These are phyloP conservation scores for Vaccinium myrtillus DNA, from an alignment of 148 eudicot species.

Conservation along the genomic window DNA sequence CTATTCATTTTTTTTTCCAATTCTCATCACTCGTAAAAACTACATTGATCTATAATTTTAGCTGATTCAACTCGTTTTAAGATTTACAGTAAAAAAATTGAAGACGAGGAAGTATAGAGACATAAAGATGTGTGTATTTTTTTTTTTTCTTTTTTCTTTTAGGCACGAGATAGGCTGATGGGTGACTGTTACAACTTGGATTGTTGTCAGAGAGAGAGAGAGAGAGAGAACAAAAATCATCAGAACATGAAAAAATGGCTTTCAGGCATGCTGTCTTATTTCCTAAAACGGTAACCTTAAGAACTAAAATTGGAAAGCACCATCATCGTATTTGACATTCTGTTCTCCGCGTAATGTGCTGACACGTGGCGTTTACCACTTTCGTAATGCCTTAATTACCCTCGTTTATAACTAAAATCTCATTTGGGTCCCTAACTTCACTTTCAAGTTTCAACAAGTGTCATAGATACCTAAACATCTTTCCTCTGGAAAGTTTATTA, in stretches of 20 bases:
- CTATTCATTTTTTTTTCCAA: not conserved
- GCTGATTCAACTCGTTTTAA: not conserved
- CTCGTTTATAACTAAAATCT: not conserved
- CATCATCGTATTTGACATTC: not conserved
- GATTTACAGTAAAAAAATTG: not conserved
- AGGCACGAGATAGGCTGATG: not conserved
- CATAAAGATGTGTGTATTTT: not conserved
- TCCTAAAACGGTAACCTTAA: conserved; percentile 15
- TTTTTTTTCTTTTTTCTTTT: too few species aligned
- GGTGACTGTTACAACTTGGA: conserved; percentile 1
- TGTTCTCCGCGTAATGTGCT: not conserved
- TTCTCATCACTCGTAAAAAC: not conserved
- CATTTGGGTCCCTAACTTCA: not conserved
- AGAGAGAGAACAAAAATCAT: not conserved
- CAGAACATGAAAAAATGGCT: not conserved
- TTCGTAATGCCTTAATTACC: not conserved
- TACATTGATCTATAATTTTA: not conserved
- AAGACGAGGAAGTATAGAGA: not conserved
- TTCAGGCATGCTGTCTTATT: not conserved
- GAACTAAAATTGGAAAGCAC: not conserved
- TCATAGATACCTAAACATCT: not conserved
- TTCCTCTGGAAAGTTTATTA: too few species aligned
- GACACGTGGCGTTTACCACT: not conserved
- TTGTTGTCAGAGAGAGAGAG: not conserved
- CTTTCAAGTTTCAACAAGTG: not conserved